Base-by-base conservation (phyloP, 2,329 filamentous ascomycete species). In the Nemania sp. region DNA sequence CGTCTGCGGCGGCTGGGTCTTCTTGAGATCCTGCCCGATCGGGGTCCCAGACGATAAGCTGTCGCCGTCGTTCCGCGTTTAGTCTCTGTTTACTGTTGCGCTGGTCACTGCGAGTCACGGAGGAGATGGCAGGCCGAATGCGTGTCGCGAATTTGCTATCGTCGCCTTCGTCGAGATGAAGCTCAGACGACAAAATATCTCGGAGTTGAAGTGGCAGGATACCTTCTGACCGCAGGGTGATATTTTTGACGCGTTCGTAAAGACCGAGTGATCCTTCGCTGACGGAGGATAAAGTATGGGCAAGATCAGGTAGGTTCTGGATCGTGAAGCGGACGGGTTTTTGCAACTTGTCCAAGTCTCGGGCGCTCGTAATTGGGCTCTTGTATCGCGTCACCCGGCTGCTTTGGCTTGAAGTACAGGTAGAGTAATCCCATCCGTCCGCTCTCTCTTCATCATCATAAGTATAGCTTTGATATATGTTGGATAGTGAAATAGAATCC, bases 331-430 rank as follows among this genome's bases (percentile, higher is more conserved):
- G 11, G 17, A 47, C 50, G 3, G 34, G 50, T 8, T 20, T 41
- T 19, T 34, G 26, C 3, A 47, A 30, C 19, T 47, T 34, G 2
- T 6, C 12, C 11, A 47, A 43, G 42, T 42, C 36, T 20, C 36
- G 6, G 19, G 42, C 28, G 14, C 33, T 42, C n/a, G 34, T 52
- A 20, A 52, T 24, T 22, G 50, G 36, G 15, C 42, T 52, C 20
- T 17, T 46, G n/a, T 26, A 47, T 19, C 41, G 39, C 17, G 22
- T 41, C 9, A 23, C 24, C 39, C 5, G 39, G 11, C 22, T 26
- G 20, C 39, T 41, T 26, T 11, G 33, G 33, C 33, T 36, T 5
- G 33, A 6, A 7, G 14, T 19, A 11, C n/a, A 36, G 5, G 11
- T 36, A 19, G 33, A 36, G 8, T 19, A 17, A 19, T n/a, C 19